Base-by-base conservation (phyloP, 352 stramenopile species). In the Pythium insidiosum region DNA sequence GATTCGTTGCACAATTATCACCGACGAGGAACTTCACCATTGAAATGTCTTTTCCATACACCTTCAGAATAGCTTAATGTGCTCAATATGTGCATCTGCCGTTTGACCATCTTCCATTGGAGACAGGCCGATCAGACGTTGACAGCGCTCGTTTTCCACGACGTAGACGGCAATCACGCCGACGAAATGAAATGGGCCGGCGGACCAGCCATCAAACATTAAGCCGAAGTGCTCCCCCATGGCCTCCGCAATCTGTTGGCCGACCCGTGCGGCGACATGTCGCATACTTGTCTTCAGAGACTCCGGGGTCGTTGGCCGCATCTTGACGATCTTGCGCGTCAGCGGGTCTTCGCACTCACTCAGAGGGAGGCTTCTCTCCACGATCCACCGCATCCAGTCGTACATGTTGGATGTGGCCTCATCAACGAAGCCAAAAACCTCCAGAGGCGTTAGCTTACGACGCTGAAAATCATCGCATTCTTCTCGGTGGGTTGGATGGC, bases 1-100 rank as follows among this genome's bases (percentile, higher is more conserved):
- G 45, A 37, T 61, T 68, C 13, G 58, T 61, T 12, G 12, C 38
- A 38, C 48, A 67, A 40, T 57, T 58, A 46, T 57, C 55, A 0
- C 48, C 45, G 2, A 63, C 55, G 13, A 63, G n/a, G 40, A 63
- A 55, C 9, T n/a, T 28, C 4, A 58, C 46, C 43, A 56, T 55
- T 0, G 31, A n/a, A n/a, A n/a, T n/a, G n/a, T n/a, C n/a, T n/a
- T n/a, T n/a, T n/a, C n/a, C n/a, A n/a, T n/a, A n/a, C n/a, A n/a
- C n/a, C n/a, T n/a, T n/a, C n/a, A n/a, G n/a, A n/a, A n/a, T n/a
- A n/a, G n/a, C n/a, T n/a, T 42, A 31, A 13, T 20, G 21, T 24
- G 28, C 16, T 42, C 30, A 15, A 47, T 51, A 36, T 43, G 50
- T 13, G 22, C 28, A 12, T 57, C 41, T 1, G 49, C 42, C 18